These are phyloP conservation scores for Fusarium duplospermum DNA, from an alignment of 2,329 filamentous ascomycete species.

Conservation along the genomic window DNA sequence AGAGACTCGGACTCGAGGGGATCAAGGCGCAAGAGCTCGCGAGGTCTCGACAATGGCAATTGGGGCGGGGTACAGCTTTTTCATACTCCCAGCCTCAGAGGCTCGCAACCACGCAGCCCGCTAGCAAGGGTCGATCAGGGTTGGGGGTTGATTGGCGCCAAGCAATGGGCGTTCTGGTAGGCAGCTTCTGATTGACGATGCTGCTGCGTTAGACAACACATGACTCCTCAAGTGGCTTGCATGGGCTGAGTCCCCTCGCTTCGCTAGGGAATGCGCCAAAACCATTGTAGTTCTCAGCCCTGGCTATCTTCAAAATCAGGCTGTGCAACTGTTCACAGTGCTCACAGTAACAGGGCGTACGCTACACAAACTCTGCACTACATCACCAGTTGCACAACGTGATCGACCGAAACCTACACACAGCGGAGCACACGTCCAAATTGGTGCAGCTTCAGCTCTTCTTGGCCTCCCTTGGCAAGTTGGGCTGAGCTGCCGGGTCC, in stretches of 20 bases:
- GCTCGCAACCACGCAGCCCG: neutral
- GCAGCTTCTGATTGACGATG: neutral
- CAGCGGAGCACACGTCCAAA: neutral
- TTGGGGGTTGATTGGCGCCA: constrained; percentile 21
- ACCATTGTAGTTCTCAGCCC: neutral
- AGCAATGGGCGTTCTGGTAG: constrained; percentile 12
- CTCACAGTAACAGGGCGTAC: neutral
- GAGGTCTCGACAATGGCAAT: neutral
- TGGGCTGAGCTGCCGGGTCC: neutral
- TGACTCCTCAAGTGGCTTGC: neutral
- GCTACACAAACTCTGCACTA: neutral
- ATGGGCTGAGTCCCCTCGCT: neutral
- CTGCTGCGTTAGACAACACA: neutral
- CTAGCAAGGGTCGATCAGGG: constrained; percentile 4
- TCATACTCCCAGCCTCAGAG: neutral
- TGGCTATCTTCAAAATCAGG: neutral
- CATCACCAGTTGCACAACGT: neutral
- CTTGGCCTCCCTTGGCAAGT: neutral
- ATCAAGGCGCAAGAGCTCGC: neutral
- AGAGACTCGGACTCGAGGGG: neutral
- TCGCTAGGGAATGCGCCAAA: neutral
- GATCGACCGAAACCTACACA: neutral
- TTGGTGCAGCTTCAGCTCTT: neutral
- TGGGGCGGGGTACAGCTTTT: constrained; percentile 16
- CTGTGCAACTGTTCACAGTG: neutral